phyloP scores from a whole-genome alignment of 2,329 filamentous ascomycete genomes.

The Pseudocercospora vitis region DNA sequence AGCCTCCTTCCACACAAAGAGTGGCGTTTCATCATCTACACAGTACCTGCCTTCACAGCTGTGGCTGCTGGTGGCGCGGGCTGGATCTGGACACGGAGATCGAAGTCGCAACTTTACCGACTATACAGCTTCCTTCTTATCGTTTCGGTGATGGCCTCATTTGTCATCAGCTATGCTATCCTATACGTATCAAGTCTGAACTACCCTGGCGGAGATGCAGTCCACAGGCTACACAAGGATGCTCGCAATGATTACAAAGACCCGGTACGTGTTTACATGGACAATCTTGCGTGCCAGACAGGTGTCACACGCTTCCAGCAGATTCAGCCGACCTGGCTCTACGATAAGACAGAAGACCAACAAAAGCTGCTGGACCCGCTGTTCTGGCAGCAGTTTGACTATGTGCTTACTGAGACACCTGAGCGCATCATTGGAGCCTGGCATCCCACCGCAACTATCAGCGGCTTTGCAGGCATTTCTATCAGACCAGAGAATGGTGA shows the following conservation, averaged over 20 bases:
- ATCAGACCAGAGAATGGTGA: constrained; percentile 43
- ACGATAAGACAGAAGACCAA: constrained; percentile 60
- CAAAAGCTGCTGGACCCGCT: constrained; percentile 46
- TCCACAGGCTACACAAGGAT: constrained; percentile 49
- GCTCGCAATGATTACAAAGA: constrained; percentile 17
- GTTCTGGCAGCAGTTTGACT: constrained; percentile 62
- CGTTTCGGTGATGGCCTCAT: constrained; percentile 60
- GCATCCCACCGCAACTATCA: constrained; percentile 52
- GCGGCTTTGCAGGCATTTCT: constrained; percentile 53
- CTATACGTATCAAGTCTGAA: constrained; percentile 82
- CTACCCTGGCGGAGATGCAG: constrained; percentile 85
- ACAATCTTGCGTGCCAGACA: constrained; percentile 63
- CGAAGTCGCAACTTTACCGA: constrained; percentile 60
- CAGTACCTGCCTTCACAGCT: constrained; percentile 76
- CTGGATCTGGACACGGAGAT: constrained; percentile 60
- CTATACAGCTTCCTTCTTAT: constrained; percentile 58
- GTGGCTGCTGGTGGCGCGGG: constrained; percentile 72
- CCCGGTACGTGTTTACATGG: constrained; percentile 51
- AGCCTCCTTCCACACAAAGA: constrained; percentile 94
- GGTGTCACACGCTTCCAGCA: constrained; percentile 62
- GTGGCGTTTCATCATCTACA: constrained; percentile 90
- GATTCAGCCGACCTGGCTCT: constrained; percentile 49
- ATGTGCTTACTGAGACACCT: constrained; percentile 56
- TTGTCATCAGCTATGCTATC: constrained; percentile 63
- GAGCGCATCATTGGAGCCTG: constrained; percentile 52